phyloP scores from a whole-genome alignment of 1,284 basidiomycete species.

The Puccinia horiana region DNA sequence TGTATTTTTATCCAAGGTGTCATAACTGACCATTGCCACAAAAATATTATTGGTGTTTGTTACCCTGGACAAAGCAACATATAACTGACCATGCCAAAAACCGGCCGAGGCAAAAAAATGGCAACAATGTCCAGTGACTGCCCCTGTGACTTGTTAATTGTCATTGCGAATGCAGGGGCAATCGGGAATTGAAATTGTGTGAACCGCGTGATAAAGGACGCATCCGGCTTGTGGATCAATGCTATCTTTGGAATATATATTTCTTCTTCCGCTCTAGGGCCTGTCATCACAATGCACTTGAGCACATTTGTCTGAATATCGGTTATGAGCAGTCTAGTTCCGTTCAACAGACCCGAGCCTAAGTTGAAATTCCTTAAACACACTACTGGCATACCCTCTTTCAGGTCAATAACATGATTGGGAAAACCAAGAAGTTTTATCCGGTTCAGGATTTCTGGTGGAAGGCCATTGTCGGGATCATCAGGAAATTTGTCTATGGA shows the following conservation, averaged over 20 bases:
- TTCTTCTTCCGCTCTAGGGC: not conserved
- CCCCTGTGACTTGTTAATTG: constrained; percentile 63
- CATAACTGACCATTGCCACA: not conserved
- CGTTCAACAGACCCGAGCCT: no score
- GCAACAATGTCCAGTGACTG: constrained; percentile 59
- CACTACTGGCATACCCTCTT: no score
- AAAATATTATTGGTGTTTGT: not conserved
- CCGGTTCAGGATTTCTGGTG: no score
- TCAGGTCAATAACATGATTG: not conserved
- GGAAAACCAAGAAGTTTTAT: no score
- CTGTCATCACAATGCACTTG: not conserved
- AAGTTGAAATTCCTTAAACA: no score
- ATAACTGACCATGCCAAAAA: constrained; percentile 35
- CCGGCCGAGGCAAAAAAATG: constrained; percentile 56
- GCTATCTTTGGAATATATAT: constrained; percentile 4
- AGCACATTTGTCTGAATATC: no score
- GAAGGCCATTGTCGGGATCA: no score
- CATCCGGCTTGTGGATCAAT: not conserved
- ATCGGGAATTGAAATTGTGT: constrained; percentile 60
- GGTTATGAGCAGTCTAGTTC: no score
- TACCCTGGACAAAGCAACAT: constrained; percentile 16
- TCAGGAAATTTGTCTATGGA: no score
- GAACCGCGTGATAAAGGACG: constrained; percentile 50
- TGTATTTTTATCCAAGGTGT: no score
- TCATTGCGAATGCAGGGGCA: constrained; percentile 61